Percentiles rank a stretch among this genome's conserved stretches.
phyloP scores from a whole-genome alignment of 2,329 filamentous ascomycete species.

The Lachnum nothofagi region DNA sequence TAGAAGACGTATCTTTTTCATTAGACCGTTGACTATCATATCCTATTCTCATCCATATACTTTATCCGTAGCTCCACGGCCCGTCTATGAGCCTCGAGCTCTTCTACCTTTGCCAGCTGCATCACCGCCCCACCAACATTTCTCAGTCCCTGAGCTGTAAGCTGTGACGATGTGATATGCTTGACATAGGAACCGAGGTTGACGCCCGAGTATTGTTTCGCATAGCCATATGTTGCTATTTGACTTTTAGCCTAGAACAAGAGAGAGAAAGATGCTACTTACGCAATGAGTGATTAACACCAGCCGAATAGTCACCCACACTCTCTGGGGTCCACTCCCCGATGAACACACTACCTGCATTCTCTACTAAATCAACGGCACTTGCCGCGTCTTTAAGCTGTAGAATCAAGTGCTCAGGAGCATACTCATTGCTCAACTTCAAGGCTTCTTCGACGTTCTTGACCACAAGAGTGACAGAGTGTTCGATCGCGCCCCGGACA shows the following conservation, averaged over 20 bases:
- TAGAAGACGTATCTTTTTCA: no score
- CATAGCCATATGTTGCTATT: constrained; percentile 90
- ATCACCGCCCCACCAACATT: constrained; percentile 89
- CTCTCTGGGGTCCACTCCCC: constrained; percentile 96
- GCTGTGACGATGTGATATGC: constrained; percentile 91
- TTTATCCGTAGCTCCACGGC: constrained; percentile 63
- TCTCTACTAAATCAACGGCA: constrained; percentile 74
- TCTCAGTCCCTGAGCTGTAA: constrained; percentile 76
- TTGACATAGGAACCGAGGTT: constrained; percentile 95
- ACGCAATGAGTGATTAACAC: constrained; percentile 96
- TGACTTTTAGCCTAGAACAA: constrained; percentile 9
- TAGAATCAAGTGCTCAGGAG: constrained; percentile 92
- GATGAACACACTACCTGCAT: constrained; percentile 93
- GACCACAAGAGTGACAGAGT: constrained; percentile 83
- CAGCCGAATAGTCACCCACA: constrained; percentile 95
- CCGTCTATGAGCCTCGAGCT: constrained; percentile 84
- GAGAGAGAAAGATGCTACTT: constrained; percentile 43
- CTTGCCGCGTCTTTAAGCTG: constrained; percentile 74
- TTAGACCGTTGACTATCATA: constrained; percentile 9
- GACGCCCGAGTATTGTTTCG: constrained; percentile 96
- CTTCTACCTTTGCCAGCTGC: constrained; percentile 89
- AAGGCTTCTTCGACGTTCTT: constrained; percentile 67
- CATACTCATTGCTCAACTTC: constrained; percentile 84
- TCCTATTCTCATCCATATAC: constrained; percentile 34
- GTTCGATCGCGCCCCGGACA: constrained; percentile 80